A percentile compares a stretch with the other conserved stretches of the same genome.
These are phyloP conservation scores for Globisporangium paroecandrum DNA, from an alignment of 352 stramenopile species.

Conservation along the genomic window DNA sequence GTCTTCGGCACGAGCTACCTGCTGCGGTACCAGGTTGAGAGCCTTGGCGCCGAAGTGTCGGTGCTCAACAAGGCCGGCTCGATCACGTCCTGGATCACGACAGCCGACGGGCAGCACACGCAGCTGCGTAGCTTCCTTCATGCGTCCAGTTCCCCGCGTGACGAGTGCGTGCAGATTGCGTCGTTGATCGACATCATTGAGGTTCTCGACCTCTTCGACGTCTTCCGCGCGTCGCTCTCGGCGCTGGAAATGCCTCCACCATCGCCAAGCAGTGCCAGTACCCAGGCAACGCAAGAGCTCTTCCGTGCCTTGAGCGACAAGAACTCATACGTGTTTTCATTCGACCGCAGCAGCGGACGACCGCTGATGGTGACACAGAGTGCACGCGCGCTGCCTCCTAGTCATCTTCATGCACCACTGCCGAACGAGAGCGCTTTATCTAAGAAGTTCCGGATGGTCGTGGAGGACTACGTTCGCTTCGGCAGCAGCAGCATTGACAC, in stretches of 20 bases:
- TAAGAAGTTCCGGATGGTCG: conserved; percentile 25
- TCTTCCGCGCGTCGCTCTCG: conserved; percentile 27
- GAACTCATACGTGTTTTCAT: conserved; percentile 44
- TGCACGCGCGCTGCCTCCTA: background rate
- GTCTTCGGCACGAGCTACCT: conserved; percentile 35
- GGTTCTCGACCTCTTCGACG: conserved; percentile 43
- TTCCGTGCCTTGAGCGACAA: conserved; percentile 32
- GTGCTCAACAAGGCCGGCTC: conserved; percentile 37
- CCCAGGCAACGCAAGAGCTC: background rate
- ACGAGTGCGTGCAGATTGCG: conserved; percentile 29
- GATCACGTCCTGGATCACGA: conserved; percentile 49
- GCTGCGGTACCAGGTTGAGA: conserved; percentile 41
- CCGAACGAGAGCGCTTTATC: conserved; percentile 1
- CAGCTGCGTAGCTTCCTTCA: conserved; percentile 40
- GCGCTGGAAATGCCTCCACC: conserved; percentile 10
- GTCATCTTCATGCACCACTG: background rate
- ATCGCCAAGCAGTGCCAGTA: background rate
- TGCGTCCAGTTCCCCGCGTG: background rate
- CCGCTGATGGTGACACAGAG: conserved; percentile 39
- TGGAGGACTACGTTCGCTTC: conserved; percentile 43
- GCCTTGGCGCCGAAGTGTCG: conserved; percentile 37
- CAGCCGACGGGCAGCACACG: conserved; percentile 24
- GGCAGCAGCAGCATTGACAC: conserved; percentile 23
- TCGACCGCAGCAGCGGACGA: conserved; percentile 31
- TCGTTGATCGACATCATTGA: conserved; percentile 43